Base-by-base conservation (phyloP, 495 filamentous ascomycete species). In the Daldinia loculata region DNA sequence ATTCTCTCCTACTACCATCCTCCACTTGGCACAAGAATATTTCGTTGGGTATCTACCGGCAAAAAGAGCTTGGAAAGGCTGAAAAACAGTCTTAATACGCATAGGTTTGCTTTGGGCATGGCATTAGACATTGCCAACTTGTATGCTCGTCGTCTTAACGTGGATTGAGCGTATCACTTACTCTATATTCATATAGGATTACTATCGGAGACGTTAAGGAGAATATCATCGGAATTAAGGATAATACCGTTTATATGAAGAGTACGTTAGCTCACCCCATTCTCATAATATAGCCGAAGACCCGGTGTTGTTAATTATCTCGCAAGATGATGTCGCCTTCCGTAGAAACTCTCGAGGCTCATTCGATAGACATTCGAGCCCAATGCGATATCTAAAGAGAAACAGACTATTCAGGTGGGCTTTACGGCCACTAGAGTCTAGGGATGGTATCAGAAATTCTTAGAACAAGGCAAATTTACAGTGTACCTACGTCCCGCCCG, bases 21-120 rank as follows among this genome's bases (percentile, higher is more conserved):
- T 55, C 52, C 27, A 7, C 26, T 55, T 15, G 27, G 52, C n/a
- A 32, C 12, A 6, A 55, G n/a, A 19, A 29, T 2, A 29, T 9
- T 55, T 0, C 15, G 9, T 9, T 55, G 52, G 52, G 52, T 15
- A 32, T 32, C 1, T 19, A 24, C 29, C 6, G 52, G 24, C 4
- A 55, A 15, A 19, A 55, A 1, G 27, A 55, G 27, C 27, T 34
- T 29, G 15, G 29, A 27, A 55, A 32, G 15, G 29, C 7, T 55
- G 27, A 55, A 55, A 30, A 30, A 24, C 14, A 55, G n/a, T 55
- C 26, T 55, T 8, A 55, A 32, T 32, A 55, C 52, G 4, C 52
- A 55, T 19, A n/a, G 15, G 1, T 29, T 17, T n/a, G 27, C 5
- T 2, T 55, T 55, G 3, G 52, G 15, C 14, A 34, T 55, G 26